Percentiles rank a stretch among this genome's conserved stretches.
These are phyloP conservation scores for Megacollybia platyphylla DNA, from an alignment of 1,284 basidiomycete genomes.

Conservation along the genomic window DNA sequence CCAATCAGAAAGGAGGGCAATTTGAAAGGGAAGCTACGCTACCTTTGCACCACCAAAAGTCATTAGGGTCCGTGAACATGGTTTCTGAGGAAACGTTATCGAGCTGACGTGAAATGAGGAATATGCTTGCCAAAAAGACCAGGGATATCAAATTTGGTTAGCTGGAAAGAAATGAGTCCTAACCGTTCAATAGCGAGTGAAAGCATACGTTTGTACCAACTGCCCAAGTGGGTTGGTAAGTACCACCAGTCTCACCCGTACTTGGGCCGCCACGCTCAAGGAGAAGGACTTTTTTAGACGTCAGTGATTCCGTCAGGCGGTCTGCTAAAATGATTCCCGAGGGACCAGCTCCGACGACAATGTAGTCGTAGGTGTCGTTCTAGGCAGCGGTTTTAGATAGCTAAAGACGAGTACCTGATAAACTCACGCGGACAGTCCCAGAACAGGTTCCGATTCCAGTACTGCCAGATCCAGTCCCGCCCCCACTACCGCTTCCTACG, in stretches of 20 bases:
- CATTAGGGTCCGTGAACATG: slow-evolving; percentile 43
- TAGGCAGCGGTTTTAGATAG: background rate
- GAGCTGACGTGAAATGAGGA: background rate
- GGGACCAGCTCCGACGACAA: slow-evolving; percentile 44
- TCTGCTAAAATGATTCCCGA: slow-evolving; percentile 31
- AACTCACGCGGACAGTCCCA: background rate
- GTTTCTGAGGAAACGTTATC: slow-evolving; percentile 21
- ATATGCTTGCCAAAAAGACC: slow-evolving; percentile 32
- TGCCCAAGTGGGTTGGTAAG: slow-evolving; percentile 40
- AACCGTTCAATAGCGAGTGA: background rate
- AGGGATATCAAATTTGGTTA: slow-evolving; percentile 55
- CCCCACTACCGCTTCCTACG: slow-evolving; percentile 22
- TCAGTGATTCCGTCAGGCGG: slow-evolving; percentile 35
- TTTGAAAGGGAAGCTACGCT: background rate
- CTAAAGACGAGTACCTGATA: background rate
- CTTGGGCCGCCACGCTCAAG: slow-evolving; percentile 52
- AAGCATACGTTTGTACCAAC: slow-evolving; percentile 29
- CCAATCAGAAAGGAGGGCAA: no score
- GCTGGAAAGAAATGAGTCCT: slow-evolving; percentile 15
- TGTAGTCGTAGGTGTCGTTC: slow-evolving; percentile 49
- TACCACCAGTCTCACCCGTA: slow-evolving; percentile 48
- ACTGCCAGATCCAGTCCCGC: slow-evolving; percentile 12
- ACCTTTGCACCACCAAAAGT: slow-evolving; percentile 56
- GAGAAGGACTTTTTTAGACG: slow-evolving; percentile 46
- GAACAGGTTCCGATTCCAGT: slow-evolving; percentile 11